These are phyloP conservation scores for Colletotrichum sp. DNA, from an alignment of 2,329 filamentous ascomycete genomes.

Conservation along the genomic window DNA sequence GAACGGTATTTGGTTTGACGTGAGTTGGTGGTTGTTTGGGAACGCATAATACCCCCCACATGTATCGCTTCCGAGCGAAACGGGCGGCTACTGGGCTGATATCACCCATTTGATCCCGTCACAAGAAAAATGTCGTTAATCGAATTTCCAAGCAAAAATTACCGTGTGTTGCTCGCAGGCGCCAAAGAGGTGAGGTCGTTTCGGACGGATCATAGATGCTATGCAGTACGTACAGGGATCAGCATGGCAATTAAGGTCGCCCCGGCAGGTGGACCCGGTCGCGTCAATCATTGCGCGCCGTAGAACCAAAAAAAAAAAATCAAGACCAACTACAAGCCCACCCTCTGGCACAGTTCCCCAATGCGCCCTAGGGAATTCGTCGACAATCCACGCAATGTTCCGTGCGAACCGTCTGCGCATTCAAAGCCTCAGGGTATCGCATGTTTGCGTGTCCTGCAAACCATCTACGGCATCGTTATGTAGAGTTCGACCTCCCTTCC, in stretches of 20 bases:
- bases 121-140: background rate
- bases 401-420: slow-evolving; percentile 31
- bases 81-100: background rate
- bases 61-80: background rate
- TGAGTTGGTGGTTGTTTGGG: slow-evolving; percentile 15
- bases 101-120: background rate
- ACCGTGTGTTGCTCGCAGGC: background rate
- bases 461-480: background rate
- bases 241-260: background rate
- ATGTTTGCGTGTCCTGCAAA: slow-evolving; percentile 31
- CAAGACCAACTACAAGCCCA: background rate
- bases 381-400: slow-evolving; percentile 34
- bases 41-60: slow-evolving; percentile 18
- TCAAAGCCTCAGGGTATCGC: slow-evolving; percentile 29
- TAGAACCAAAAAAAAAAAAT: background rate
- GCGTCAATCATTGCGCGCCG: background rate
- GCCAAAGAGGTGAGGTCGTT: background rate
- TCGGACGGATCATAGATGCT: background rate
- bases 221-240: background rate
- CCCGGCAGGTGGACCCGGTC: background rate
- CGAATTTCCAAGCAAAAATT: background rate
- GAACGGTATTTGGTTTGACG: slow-evolving; percentile 13
- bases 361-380: background rate
- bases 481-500: background rate
- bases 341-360: background rate